A percentile compares a stretch with the other conserved stretches of the same genome.
phyloP scores from a whole-genome alignment of 768 basidiomycete genomes.

The Lactarius sanguifluus region DNA sequence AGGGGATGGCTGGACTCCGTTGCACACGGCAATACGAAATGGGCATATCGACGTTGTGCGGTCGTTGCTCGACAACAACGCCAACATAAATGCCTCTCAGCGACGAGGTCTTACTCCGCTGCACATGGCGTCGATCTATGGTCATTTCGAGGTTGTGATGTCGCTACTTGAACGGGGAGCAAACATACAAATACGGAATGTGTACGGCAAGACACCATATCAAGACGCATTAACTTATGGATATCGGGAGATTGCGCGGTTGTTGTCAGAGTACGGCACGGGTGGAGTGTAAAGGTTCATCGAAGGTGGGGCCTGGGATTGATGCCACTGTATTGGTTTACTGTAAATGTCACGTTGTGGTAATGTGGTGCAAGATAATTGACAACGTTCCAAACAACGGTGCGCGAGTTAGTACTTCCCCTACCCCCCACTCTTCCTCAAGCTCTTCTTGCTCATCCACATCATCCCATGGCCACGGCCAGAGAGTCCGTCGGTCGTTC shows the following conservation, averaged over 20 bases:
- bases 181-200: background rate
- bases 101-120: background rate
- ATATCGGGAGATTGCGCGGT: background rate
- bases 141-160: background rate
- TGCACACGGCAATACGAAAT: background rate
- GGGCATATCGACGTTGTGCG: background rate
- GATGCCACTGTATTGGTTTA: no score
- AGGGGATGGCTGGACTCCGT: background rate
- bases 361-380: no score
- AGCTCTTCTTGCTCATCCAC: no score
- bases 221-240: background rate
- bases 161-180: background rate
- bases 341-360: no score
- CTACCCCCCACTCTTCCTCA: no score
- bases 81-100: background rate
- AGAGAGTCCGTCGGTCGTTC: no score
- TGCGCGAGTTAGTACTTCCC: no score
- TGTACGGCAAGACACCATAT: background rate
- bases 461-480: no score
- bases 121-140: background rate
- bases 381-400: no score
- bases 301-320: no score
- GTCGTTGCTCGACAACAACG: slow-evolving; percentile 3
- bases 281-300: no score
- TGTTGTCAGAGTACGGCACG: background rate